A percentile compares a stretch with the other conserved stretches of the same genome.
Evolutionary conservation across 2,329 filamentous ascomycete species (phyloP).

Genomic region (Ophiocordyceps camponoti-floridani): DNA sequence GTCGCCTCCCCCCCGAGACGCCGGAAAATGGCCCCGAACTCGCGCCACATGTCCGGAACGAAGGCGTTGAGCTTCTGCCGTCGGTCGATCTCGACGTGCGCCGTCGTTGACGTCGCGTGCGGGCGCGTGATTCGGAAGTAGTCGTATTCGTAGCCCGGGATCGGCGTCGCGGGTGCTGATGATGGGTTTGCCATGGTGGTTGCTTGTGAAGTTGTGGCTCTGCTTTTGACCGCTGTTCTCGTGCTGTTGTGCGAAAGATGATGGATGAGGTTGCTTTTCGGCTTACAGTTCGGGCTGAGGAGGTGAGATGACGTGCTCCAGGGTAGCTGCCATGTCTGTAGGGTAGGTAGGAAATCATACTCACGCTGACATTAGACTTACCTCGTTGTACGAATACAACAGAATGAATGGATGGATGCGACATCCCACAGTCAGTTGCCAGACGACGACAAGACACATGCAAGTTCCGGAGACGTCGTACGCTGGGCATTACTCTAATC

Average conservation of each 20-base stretch:
- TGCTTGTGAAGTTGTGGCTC: neutral
- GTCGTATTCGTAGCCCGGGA: neutral
- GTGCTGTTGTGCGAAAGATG: neutral
- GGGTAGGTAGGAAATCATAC: too few species aligned
- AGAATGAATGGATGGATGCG: too few species aligned
- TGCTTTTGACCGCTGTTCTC: neutral
- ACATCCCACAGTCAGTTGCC: too few species aligned
- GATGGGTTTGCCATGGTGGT: neutral
- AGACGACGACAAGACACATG: neutral
- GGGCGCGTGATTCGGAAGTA: neutral
- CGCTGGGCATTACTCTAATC: neutral
- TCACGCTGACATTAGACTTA: too few species aligned
- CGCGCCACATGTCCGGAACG: constrained; percentile 68
- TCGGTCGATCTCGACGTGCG: constrained; percentile 85
- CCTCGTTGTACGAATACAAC: too few species aligned
- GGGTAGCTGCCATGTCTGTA: neutral
- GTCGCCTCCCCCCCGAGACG: constrained; percentile 53
- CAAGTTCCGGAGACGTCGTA: neutral
- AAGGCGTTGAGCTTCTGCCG: constrained; percentile 81
- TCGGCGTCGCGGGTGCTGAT: neutral
- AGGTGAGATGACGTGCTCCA: neutral
- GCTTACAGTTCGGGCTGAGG: neutral
- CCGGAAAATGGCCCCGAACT: constrained; percentile 55
- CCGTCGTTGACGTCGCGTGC: neutral
- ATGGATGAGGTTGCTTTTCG: neutral